phyloP scores from a whole-genome alignment of 805 yeast species.

The Ogataea philodendri region DNA sequence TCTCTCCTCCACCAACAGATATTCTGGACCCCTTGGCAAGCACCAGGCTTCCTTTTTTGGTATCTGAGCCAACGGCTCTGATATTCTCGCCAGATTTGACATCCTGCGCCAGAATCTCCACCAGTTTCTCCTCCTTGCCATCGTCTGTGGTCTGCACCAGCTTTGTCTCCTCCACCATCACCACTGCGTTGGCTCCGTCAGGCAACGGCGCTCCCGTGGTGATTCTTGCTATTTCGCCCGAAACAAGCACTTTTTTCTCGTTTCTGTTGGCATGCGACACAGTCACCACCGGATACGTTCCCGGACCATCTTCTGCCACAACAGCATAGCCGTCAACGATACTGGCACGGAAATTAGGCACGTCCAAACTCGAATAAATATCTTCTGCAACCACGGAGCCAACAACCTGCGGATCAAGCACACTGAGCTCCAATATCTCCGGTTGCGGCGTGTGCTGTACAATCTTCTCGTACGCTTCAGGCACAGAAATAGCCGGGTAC shows the following conservation, averaged over 20 bases:
- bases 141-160: slow-evolving; percentile 36
- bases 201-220: slow-evolving; percentile 61
- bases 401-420: slow-evolving; percentile 28
- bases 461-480: slow-evolving; percentile 39
- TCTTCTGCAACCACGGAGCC: slow-evolving; percentile 46
- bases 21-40: slow-evolving; percentile 38
- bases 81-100: slow-evolving; percentile 45
- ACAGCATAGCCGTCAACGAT: slow-evolving; percentile 60
- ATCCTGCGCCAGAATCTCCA: slow-evolving; percentile 39
- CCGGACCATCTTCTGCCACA: slow-evolving; percentile 44
- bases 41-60: slow-evolving; percentile 38
- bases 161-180: slow-evolving; percentile 53
- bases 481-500: slow-evolving; percentile 44
- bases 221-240: slow-evolving; percentile 43
- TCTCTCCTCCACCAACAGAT: slow-evolving; percentile 46
- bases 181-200: slow-evolving; percentile 50
- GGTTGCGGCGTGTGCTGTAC: slow-evolving; percentile 35
- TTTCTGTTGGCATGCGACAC: slow-evolving; percentile 42
- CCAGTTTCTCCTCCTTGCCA: slow-evolving; percentile 41
- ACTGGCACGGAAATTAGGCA: slow-evolving; percentile 52
- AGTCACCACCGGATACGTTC: slow-evolving; percentile 39
- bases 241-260: slow-evolving; percentile 13
- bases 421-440: slow-evolving; percentile 22
- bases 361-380: slow-evolving; percentile 37
- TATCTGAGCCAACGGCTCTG: slow-evolving; percentile 48